Evolutionary conservation across 768 basidiomycete species (phyloP).

Genomic region (Tylopilus subfusipes): DNA sequence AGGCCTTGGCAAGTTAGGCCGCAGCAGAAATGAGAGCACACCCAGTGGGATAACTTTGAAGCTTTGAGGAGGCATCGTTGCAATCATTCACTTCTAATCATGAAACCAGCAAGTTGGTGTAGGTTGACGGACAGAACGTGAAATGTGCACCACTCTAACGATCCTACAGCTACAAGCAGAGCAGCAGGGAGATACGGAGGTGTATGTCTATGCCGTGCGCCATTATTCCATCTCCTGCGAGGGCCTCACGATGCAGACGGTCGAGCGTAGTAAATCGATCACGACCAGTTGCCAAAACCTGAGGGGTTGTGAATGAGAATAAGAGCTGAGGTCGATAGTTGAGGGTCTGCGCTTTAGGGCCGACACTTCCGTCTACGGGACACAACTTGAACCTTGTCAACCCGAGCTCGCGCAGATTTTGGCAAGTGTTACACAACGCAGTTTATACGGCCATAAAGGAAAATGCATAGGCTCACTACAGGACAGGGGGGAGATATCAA

Average conservation of each 20-base stretch:
- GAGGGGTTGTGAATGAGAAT: constrained; percentile 34
- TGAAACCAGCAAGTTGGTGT: background rate
- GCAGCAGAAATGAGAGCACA: too few species aligned
- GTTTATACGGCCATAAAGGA: background rate
- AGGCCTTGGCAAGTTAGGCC: too few species aligned
- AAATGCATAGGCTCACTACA: background rate
- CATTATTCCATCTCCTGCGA: constrained; percentile 91
- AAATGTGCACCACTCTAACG: constrained; percentile 85
- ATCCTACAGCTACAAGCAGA: constrained; percentile 58
- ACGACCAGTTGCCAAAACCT: constrained; percentile 45
- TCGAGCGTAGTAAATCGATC: constrained; percentile 36
- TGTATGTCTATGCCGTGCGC: constrained; percentile 81
- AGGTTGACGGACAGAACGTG: background rate
- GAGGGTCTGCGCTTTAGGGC: constrained; percentile 33
- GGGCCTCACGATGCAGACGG: constrained; percentile 50
- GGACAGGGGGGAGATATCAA: background rate
- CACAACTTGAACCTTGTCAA: too few species aligned
- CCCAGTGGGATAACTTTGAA: too few species aligned
- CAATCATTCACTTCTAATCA: too few species aligned
- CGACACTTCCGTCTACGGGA: constrained; percentile 20
- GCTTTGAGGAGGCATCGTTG: too few species aligned
- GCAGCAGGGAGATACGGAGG: constrained; percentile 84
- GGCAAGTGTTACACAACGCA: background rate
- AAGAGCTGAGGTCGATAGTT: background rate
- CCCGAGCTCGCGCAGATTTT: too few species aligned